These are phyloP conservation scores for Cutaneotrichosporon sp. DNA, from an alignment of 1,284 basidiomycete genomes.

Conservation along the genomic window DNA sequence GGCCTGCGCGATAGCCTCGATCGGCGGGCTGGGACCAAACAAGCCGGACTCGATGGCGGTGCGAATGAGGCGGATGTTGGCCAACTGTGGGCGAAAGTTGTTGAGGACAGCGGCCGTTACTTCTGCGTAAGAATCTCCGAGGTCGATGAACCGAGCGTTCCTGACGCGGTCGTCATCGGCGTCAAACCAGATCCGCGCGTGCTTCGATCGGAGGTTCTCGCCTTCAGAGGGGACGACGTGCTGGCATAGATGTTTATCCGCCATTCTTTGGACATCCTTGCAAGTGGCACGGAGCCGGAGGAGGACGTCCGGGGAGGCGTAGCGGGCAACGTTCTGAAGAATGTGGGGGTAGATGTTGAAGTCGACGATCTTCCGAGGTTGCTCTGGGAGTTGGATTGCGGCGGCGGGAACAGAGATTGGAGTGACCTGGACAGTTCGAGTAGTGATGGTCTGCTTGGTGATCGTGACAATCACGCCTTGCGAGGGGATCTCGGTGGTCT, in stretches of 20 bases:
- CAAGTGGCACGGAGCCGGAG: neutral
- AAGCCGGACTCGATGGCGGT: neutral
- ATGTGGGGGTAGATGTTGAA: neutral
- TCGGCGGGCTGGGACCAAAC: too few species aligned
- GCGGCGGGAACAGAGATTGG: neutral
- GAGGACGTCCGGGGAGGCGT: neutral
- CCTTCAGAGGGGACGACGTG: neutral
- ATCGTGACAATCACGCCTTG: neutral
- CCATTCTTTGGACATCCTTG: neutral
- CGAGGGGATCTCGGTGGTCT: neutral
- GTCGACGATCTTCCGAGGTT: neutral
- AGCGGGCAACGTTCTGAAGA: neutral
- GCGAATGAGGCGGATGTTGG: neutral
- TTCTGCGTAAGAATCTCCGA: neutral
- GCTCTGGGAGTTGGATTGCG: neutral
- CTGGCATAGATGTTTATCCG: neutral
- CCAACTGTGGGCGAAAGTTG: too few species aligned
- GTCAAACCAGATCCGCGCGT: neutral
- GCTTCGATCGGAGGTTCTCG: neutral
- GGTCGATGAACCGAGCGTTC: neutral
- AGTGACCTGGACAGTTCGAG: neutral
- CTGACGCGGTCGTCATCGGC: neutral
- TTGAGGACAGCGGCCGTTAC: neutral
- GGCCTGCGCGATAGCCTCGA: neutral
- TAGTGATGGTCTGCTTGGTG: neutral